Evolutionary conservation across 768 basidiomycete species (phyloP), one percentile per base, ranked within the genome.

Genomic region (Mycena latifolia): DNA sequence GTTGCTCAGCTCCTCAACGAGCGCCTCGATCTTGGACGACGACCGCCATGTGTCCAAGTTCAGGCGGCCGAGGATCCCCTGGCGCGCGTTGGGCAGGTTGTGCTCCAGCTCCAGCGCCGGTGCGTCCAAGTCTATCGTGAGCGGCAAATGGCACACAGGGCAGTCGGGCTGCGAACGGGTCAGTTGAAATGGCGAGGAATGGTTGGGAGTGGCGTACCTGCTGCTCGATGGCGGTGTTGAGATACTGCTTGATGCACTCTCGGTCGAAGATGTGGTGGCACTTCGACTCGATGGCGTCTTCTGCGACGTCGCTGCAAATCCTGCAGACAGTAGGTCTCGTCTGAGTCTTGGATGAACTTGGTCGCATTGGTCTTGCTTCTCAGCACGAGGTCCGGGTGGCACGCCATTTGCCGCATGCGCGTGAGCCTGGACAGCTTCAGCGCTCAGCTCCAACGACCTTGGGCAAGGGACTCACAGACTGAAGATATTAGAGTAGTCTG

Each of bases 231-330:
- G 87, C 85, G 1, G 90, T 86, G 69, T 93, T 87, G 52, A 99
- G 84, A 75, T 98, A 98, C 76, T 96, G 95, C 72, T 88, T 90
- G 77, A 99, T 96, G 73, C 98, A 99, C 75, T 96, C 94, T 60
- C 98, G 88, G 76, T 98, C 96, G 73, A 98, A 99, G 67, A 98
- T 91, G 74, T 99, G 98, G 43, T 87, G 88, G 75, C 98, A 99
- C 71, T 90, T 93, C 27, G 95, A 91, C 74, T 94, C 89, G 67
- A 99, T 98, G 4, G 98, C 95, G 73, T 99, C 98, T 78, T 99
- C 98, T 0, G 95, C 97, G 43, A 98, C 84, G 71, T 99, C 98
- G 72, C 95, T 94, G 78, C 98, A 99, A n/a, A 99, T 80, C 59
- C 98, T 86, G 74, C 98, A 99, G 10, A 98, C 87, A 0, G 93